Evolutionary conservation across 345 rosid genomes (phyloP).

Genomic region (Gossypium herbaceum): DNA sequence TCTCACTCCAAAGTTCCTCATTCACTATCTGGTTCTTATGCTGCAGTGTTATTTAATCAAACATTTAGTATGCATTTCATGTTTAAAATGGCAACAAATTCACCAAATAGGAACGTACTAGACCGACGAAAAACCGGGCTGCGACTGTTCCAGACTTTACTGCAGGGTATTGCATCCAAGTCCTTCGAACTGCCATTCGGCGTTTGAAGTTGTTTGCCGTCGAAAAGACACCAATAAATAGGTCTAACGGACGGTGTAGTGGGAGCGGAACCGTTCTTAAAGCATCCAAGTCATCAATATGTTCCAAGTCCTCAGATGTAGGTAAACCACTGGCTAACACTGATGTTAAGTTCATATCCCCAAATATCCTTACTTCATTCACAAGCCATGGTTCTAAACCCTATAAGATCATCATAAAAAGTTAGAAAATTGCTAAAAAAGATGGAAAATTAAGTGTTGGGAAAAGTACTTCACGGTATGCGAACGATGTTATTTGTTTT

Average conservation of each 20-base stretch:
- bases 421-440: not conserved
- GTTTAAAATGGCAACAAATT: not conserved
- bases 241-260: conserved; percentile 49
- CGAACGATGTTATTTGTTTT: conserved; percentile 94
- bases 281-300: conserved; percentile 55
- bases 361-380: conserved; percentile 75
- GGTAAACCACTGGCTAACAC: conserved; percentile 92
- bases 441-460: not conserved
- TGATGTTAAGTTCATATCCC: conserved; percentile 65
- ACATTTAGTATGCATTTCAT: not conserved
- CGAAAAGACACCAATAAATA: conserved; percentile 90
- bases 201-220: conserved; percentile 94
- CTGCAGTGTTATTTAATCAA: conserved; percentile 43
- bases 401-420: conserved; percentile 30
- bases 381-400: conserved; percentile 96
- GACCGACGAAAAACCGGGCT: conserved; percentile 93
- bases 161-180: conserved; percentile 94
- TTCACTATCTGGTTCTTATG: conserved; percentile 89
- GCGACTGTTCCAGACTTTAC: conserved; percentile 67
- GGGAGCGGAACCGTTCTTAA: conserved; percentile 60
- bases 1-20: conserved; percentile 89
- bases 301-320: conserved; percentile 82
- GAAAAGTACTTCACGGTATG: conserved; percentile 76
- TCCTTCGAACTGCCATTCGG: conserved; percentile 93
- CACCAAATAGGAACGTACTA: conserved; percentile 48